Percentiles rank a stretch among this genome's conserved stretches.
Evolutionary conservation across 148 eudicot species (phyloP).

Genomic region (Persicaria maculosa): DNA sequence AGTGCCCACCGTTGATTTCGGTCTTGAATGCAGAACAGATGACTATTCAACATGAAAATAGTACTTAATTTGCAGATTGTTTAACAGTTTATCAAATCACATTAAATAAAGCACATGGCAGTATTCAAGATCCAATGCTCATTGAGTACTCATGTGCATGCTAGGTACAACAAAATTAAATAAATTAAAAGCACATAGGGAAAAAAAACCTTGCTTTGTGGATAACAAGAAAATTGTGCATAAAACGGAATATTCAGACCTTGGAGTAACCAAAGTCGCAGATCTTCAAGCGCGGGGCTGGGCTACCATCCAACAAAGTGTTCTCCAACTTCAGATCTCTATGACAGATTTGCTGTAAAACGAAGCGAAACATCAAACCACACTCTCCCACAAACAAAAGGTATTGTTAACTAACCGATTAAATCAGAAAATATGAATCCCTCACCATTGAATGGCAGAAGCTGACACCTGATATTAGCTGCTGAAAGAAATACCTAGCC

Average conservation of each 20-base stretch:
- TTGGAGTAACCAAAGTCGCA: constrained; percentile 92
- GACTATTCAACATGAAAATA: constrained; percentile 20
- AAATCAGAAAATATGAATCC: background rate
- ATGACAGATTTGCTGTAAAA: constrained; percentile 72
- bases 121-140: background rate
- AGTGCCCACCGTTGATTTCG: constrained; percentile 88
- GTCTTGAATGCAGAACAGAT: constrained; percentile 74
- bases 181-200: background rate
- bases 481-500: constrained; percentile 83
- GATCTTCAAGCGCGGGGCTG: constrained; percentile 75
- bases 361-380: background rate
- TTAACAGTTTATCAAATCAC: background rate
- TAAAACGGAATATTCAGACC: constrained; percentile 23
- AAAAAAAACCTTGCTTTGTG: background rate
- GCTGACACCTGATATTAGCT: constrained; percentile 72
- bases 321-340: constrained; percentile 76
- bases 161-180: background rate
- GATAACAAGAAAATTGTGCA: background rate
- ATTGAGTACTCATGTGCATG: background rate
- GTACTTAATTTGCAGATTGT: background rate
- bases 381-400: background rate
- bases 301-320: constrained; percentile 71
- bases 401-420: background rate
- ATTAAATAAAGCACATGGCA: constrained; percentile 4
- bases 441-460: constrained; percentile 76